Evolutionary conservation across 2,329 filamentous ascomycete species (phyloP), one percentile per base, ranked within the genome.

Genomic region (Didymella pinodella): DNA sequence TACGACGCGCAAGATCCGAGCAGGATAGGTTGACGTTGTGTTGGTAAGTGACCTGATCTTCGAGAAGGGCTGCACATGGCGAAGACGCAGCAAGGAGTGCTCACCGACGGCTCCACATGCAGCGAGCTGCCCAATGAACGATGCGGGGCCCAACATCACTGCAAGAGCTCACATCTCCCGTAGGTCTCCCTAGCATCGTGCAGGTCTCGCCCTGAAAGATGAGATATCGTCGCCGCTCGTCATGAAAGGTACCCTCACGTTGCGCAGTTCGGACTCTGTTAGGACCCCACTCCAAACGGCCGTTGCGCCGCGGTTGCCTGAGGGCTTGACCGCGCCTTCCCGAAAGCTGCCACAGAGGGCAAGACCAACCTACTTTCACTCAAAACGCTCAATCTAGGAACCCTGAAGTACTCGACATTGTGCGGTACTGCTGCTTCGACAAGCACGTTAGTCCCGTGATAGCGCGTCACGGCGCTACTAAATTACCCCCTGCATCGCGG

Each of bases 401-500:
- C 5, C 18, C 11, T 18, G 32, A 48, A 3, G 22, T 29, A 3
- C 10, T 11, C 26, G n/a, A 18, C 14, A 29, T 11, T 12, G 16
- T n/a, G 22, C 10, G 18, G 31, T 28, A 34, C 6, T 12, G 20
- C 29, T 34, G n/a, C 14, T 20, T 20, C 31, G 18, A 25, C 31
- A n/a, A 38, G 47, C 50, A 47, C 47, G 50, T 36, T 22, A 36
- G 40, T 51, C 50, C 46, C 50, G 56, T 59, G 56, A 59, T n/a
- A 49, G 46, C 50, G 56, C 50, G 56, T 59, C 50, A 44, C 48
- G 14, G 50, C 56, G 56, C 46, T 54, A 45, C 46, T 40, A 25
- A 43, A 51, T 25, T 41, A 46, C 31, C 25, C 56, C 55, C 56
- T 50, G 41, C 56, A 50, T 54, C 32, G 50, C 32, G 38, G 20